Evolutionary conservation across 352 stramenopile species (phyloP).

Genomic region (Peronospora farinosa): DNA sequence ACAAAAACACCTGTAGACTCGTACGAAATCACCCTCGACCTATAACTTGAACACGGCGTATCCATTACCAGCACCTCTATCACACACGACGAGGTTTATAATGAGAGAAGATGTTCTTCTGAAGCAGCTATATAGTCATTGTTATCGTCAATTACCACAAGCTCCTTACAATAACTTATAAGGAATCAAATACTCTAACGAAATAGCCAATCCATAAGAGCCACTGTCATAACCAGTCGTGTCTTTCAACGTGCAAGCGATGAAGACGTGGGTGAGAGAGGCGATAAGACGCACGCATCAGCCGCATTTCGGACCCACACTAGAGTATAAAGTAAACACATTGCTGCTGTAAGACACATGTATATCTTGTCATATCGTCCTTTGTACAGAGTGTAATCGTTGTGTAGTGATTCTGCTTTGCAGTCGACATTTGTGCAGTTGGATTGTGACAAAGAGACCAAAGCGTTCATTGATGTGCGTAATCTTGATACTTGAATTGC

Average conservation of each 20-base stretch:
- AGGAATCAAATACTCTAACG: too few species aligned
- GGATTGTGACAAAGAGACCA: conserved; percentile 70
- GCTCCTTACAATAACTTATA: too few species aligned
- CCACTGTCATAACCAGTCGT: too few species aligned
- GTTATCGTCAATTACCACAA: too few species aligned
- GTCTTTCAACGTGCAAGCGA: too few species aligned
- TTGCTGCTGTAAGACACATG: conserved; percentile 36
- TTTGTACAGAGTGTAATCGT: not conserved
- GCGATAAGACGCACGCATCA: conserved; percentile 46
- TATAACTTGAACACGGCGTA: conserved; percentile 13
- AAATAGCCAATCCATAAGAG: too few species aligned
- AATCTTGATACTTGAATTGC: too few species aligned
- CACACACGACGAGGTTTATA: too few species aligned
- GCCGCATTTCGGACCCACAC: conserved; percentile 40
- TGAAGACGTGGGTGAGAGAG: conserved; percentile 77
- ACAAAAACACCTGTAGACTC: conserved; percentile 16
- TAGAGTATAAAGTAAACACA: conserved; percentile 58
- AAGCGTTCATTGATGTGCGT: conserved; percentile 59
- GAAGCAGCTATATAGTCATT: too few species aligned
- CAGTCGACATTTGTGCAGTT: conserved; percentile 60
- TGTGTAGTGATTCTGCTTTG: conserved; percentile 47
- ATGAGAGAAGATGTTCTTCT: too few species aligned
- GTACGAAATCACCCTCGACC: conserved; percentile 36
- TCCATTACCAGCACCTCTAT: too few species aligned
- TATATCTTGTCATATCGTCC: not conserved